Evolutionary conservation across 2,329 filamentous ascomycete species (phyloP), one percentile per base, ranked within the genome.

Genomic region (Botrytis aclada): DNA sequence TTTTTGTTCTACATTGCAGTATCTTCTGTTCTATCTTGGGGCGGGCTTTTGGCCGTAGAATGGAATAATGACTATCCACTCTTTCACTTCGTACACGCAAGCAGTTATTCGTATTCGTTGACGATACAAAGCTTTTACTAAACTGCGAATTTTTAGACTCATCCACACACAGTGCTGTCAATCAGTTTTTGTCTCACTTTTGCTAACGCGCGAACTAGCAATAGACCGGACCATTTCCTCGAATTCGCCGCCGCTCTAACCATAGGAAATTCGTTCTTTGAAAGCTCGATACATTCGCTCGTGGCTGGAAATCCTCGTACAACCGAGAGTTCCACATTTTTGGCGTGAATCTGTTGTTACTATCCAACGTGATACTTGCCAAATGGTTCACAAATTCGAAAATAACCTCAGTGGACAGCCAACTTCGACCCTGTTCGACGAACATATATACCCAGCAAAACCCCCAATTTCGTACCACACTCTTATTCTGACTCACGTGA

Each of bases 131-230:
- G 16, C 61, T 63, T 41, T 63, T 63, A 63, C 61, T 63, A 63
- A 63, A 63, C 18, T 25, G 12, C 14, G 37, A 56, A 18, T n/a
- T 39, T 25, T n/a, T 62, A 62, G 60, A 62, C 25, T 39, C 60
- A 41, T 9, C 8, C 29, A 29, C 29, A 63, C 10, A 22, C 45
- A 29, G 25, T 56, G 45, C 16, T 56, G 34, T 56, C 45, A 56
- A 67, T 41, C 64, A 29, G 47, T 39, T 29, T 22, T 34, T 29
- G 64, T 67, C 64, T 47, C 64, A 67, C 47, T 41, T 54, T 66
- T 41, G 25, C 47, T 47, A 56, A 29, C 64, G 34, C 25, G 34
- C 34, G 9, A 39, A 54, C 9, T 39, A 67, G 34, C 45, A 67
- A 67, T 22, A 22, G 22, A 41, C 39, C 51, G 25, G 34, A n/a